Percentiles rank a stretch among this genome's conserved stretches.
Evolutionary conservation across 371 early-diverging fungal species (phyloP).

Genomic region (Mucor velutinosus): DNA sequence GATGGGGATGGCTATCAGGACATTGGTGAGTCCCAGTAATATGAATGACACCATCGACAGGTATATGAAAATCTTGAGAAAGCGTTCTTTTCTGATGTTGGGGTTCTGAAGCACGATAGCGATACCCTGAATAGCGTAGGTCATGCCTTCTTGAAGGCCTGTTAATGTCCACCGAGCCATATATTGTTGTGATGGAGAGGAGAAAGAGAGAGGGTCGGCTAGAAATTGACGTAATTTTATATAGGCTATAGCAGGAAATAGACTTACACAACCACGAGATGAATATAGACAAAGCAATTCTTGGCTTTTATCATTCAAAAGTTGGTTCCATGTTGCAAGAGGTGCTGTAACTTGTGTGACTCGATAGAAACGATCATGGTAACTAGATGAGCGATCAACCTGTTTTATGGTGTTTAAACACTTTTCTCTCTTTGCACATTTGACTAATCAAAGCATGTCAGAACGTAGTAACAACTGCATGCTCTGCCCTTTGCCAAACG

Average conservation of each 20-base stretch:
- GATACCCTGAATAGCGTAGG: conserved; percentile 56
- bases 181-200: neutral
- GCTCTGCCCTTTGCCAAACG: no score
- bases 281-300: neutral
- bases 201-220: neutral
- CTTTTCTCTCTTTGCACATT: no score
- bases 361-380: neutral
- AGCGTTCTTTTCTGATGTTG: conserved; percentile 46
- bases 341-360: neutral
- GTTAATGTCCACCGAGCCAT: conserved; percentile 45
- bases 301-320: neutral
- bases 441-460: no score
- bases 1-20: conserved; percentile 40
- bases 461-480: no score
- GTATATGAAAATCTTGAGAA: conserved; percentile 53
- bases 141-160: conserved; percentile 44
- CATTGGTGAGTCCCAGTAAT: conserved; percentile 43
- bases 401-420: no score
- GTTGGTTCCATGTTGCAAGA: neutral
- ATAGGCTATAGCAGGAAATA: neutral
- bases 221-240: no score
- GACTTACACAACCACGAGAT: neutral
- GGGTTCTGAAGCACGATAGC: conserved; percentile 53
- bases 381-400: neutral
- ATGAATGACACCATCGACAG: conserved; percentile 52